These are phyloP conservation scores for Neofusicoccum sp. DNA, from an alignment of 2,329 filamentous ascomycete species.

Conservation along the genomic window DNA sequence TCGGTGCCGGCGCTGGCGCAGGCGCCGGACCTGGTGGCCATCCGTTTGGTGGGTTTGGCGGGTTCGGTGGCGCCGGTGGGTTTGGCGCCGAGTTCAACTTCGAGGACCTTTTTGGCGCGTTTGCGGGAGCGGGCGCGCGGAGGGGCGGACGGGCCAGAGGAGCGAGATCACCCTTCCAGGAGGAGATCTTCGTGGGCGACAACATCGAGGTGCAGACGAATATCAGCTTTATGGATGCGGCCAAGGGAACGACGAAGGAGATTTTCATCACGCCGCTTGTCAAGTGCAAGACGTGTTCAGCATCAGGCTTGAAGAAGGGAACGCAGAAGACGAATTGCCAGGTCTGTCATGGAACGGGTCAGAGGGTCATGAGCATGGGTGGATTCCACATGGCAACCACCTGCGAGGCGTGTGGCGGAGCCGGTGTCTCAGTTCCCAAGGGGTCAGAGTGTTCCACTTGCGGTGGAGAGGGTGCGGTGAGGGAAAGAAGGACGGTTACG, in stretches of 20 bases:
- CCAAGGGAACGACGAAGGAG: conserved; percentile 86
- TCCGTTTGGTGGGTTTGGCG: conserved; percentile 57
- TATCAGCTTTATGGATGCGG: conserved; percentile 94
- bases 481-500: conserved; percentile 78
- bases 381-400: conserved; percentile 96
- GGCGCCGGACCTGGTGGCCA: conserved; percentile 62
- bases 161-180: conserved; percentile 68
- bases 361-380: conserved; percentile 83
- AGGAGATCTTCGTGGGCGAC: conserved; percentile 83
- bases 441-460: conserved; percentile 81
- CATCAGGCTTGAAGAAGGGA: conserved; percentile 80
- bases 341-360: conserved; percentile 81
- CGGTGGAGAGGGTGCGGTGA: conserved; percentile 76
- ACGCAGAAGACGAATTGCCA: conserved; percentile 71
- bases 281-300: conserved; percentile 77
- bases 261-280: conserved; percentile 80
- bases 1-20: conserved; percentile 60
- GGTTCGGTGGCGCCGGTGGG: conserved; percentile 57
- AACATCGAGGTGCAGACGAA: conserved; percentile 93
- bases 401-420: conserved; percentile 77
- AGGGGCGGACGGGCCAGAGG: conserved; percentile 47
- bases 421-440: conserved; percentile 70
- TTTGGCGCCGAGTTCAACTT: conserved; percentile 89
- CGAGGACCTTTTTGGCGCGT: conserved; percentile 90
- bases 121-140: conserved; percentile 58